Percentiles rank a stretch among this genome's conserved stretches.
Evolutionary conservation across 306 rosid species (phyloP).

Genomic region (Acacia crassicarpa): DNA sequence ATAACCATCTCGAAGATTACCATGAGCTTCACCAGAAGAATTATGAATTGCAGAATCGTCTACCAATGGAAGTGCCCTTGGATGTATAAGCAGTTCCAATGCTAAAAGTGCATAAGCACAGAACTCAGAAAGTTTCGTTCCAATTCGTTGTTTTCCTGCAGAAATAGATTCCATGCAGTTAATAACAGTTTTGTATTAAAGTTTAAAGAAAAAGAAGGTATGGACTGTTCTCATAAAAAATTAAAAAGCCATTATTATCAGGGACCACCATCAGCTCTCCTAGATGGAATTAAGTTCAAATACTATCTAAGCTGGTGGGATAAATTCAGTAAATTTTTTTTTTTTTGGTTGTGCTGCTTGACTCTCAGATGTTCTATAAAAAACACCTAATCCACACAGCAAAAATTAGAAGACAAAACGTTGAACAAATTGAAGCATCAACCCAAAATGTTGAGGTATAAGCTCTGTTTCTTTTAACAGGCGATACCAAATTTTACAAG

Average conservation of each 20-base stretch:
- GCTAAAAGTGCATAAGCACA: constrained; percentile 81
- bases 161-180: constrained; percentile 28
- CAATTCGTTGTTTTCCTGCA: constrained; percentile 74
- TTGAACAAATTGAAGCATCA: neutral
- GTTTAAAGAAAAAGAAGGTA: neutral
- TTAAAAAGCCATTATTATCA: neutral
- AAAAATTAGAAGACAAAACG: neutral
- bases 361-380: neutral
- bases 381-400: neutral
- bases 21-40: constrained; percentile 31
- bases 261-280: neutral
- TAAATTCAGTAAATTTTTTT: neutral
- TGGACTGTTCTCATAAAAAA: neutral
- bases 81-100: constrained; percentile 92
- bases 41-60: constrained; percentile 36
- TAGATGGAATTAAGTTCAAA: neutral
- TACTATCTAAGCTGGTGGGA: neutral
- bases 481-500: neutral
- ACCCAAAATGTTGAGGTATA: neutral
- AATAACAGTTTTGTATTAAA: neutral
- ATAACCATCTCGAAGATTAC: constrained; percentile 35
- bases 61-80: constrained; percentile 67
- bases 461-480: neutral
- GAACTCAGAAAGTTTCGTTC: constrained; percentile 75
- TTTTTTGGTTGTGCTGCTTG: neutral